These are phyloP conservation scores for Aphanocladium album DNA, from an alignment of 2,329 filamentous ascomycete species.

Conservation along the genomic window DNA sequence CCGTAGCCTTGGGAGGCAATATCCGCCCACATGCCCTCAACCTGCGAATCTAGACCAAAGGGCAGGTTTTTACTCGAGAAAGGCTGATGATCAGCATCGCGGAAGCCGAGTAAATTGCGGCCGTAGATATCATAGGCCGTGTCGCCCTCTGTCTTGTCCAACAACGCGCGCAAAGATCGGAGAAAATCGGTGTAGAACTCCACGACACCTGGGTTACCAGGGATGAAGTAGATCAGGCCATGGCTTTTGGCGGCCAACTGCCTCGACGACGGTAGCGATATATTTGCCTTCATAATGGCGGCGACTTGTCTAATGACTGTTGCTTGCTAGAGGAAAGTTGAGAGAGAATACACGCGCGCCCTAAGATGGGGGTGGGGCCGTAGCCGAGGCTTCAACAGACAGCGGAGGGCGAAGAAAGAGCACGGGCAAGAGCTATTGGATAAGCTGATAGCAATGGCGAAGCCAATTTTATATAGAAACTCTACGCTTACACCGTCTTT, in stretches of 20 bases:
- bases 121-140: conserved; percentile 51
- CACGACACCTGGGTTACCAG: conserved; percentile 72
- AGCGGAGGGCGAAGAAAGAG: background rate
- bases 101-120: conserved; percentile 54
- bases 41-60: conserved; percentile 49
- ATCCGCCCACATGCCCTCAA: conserved; percentile 38
- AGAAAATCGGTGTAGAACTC: conserved; percentile 69
- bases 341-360: background rate
- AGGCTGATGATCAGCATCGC: conserved; percentile 45
- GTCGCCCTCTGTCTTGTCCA: conserved; percentile 36
- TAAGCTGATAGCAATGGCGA: background rate
- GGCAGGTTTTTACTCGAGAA: conserved; percentile 40
- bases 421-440: background rate
- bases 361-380: background rate
- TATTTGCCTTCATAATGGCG: conserved; percentile 9
- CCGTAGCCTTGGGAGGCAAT: conserved; percentile 29
- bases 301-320: background rate
- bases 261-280: conserved; percentile 26
- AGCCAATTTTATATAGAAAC: background rate
- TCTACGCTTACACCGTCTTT: background rate
- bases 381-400: background rate
- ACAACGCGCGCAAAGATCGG: conserved; percentile 46
- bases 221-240: conserved; percentile 64
- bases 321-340: background rate
- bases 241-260: conserved; percentile 19